Conservation (phyloP, 495 filamentous ascomycete genomes). For the Hamigera avellanea region DNA sequence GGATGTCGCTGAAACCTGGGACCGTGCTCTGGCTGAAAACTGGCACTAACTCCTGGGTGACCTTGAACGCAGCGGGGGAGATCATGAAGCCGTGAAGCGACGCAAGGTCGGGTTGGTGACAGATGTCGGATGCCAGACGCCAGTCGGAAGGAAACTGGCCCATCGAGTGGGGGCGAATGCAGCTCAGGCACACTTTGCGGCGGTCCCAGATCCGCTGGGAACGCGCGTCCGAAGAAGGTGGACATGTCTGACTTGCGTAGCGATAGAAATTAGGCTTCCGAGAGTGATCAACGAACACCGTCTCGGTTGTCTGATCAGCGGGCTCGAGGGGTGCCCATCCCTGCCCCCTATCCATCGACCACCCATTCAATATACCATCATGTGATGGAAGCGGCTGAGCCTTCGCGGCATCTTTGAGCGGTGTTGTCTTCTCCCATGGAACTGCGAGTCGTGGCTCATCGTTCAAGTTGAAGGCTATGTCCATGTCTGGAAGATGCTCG, state of each 20-base stretch:
- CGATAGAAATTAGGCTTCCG: conserved; percentile 34
- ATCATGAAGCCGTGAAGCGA: conserved; percentile 62
- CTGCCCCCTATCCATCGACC: conserved; percentile 24
- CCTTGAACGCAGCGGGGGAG: conserved; percentile 48
- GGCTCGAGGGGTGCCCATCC: conserved; percentile 34
- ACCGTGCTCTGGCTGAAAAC: conserved; percentile 66
- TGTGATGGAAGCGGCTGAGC: conserved; percentile 10
- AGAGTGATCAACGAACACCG: conserved; percentile 37
- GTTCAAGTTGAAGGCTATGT: conserved; percentile 68
- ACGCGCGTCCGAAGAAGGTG: conserved; percentile 45
- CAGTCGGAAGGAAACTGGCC: conserved; percentile 56
- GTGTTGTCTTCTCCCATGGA: conserved; percentile 46
- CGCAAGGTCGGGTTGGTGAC: conserved; percentile 70
- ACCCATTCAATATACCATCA: conserved; percentile 14
- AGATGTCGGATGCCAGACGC: conserved; percentile 52
- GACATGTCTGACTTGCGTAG: conserved; percentile 41
- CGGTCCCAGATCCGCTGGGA: conserved; percentile 30
- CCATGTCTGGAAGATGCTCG: conserved; percentile 67
- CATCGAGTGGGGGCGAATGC: conserved; percentile 54
- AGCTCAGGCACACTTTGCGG: conserved; percentile 48
- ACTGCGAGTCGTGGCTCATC: conserved; percentile 68
- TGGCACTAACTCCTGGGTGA: conserved; percentile 52
- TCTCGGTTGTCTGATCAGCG: conserved; percentile 28
- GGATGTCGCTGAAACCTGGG: conserved; percentile 38
- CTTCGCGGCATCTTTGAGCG: conserved; percentile 24